phyloP scores from a whole-genome alignment of 371 early-diverging fungal species.

The Syncephalastrum contaminatum region DNA sequence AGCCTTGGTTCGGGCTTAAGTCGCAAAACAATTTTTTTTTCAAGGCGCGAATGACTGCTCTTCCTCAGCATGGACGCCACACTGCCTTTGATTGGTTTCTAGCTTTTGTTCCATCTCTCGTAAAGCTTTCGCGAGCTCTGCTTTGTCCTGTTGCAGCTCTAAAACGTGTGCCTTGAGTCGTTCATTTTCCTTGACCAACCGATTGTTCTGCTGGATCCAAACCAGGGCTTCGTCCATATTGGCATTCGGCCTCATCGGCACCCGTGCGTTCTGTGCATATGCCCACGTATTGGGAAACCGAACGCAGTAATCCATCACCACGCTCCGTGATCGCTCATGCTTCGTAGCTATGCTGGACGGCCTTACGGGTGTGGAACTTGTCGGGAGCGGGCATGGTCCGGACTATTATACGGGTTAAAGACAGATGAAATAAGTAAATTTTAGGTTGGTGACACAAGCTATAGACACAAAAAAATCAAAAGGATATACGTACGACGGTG shows the following conservation, averaged over 20 bases:
- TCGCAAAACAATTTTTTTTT: too few relatives aligned
- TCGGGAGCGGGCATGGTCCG: conserved; percentile 1
- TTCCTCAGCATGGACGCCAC: too few relatives aligned
- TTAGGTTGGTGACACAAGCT: neutral
- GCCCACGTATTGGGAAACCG: conserved; percentile 19
- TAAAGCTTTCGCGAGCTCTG: conserved; percentile 2
- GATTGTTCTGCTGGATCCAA: conserved; percentile 21
- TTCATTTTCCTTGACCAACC: conserved; percentile 16
- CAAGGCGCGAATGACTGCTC: too few relatives aligned
- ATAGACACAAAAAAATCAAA: neutral
- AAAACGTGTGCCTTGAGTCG: conserved; percentile 12
- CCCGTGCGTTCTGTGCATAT: conserved; percentile 6
- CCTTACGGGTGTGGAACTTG: conserved; percentile 5
- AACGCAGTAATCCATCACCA: conserved; percentile 7
- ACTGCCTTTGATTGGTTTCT: too few relatives aligned
- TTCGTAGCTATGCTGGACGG: neutral
- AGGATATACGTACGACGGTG: neutral
- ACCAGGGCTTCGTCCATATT: conserved; percentile 20
- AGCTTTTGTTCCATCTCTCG: conserved; percentile 4
- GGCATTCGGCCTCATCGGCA: neutral
- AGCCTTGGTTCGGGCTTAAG: too few relatives aligned
- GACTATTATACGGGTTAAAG: neutral
- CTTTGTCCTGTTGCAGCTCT: neutral
- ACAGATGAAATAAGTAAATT: neutral
- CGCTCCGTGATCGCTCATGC: conserved; percentile 13